Base-by-base conservation (phyloP, 495 filamentous ascomycete genomes). In the Pyrenula massariospora region DNA sequence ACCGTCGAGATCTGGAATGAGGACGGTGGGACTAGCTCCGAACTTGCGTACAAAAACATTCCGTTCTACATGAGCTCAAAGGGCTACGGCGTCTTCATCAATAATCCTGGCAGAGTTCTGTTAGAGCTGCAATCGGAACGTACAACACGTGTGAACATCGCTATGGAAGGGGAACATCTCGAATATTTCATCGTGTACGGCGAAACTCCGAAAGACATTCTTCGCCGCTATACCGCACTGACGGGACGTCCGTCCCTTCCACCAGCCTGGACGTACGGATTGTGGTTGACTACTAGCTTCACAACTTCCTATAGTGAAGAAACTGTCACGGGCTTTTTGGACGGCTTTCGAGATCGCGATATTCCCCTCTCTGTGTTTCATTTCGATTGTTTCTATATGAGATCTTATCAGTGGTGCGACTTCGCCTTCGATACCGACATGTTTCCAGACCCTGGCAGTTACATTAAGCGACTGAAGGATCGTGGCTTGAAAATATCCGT, bases 21-120 rank as follows among this genome's bases (percentile, higher is more conserved):
- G 25, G 85, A 89, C 59, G 85, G 85, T 1, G 85, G 84, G 10
- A 88, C 86, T 19, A 83, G 78, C 0, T 82, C 77, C 19, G 84
- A 88, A 53, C 76, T 86, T 57, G 83, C 84, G 0, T 89, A 89
- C 64, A 88, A 88, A 68, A 88, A 88, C 61, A 73, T 88, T 5
- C 79, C 83, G 1, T 88, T 88, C 66, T 87, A 83, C 65, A 68
- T 88, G 31, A 85, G 80, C 56, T 85, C 80, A 0, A 70, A 74
- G 12, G 84, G 84, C 1, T 89, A 88, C 63, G 84, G 84, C 22
- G 73, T 88, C n/a, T 87, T 87, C 65, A 77, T 88, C 23, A 81
- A 84, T 60, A 74, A 78, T 12, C 69, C 80, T 0, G 80, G 79
- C 11, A 75, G 74, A 12, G 76, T 85, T 0, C 82, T 81, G 52